phyloP scores from a whole-genome alignment of 1,139 yeast genomes.

The Geotrichum siamense region DNA sequence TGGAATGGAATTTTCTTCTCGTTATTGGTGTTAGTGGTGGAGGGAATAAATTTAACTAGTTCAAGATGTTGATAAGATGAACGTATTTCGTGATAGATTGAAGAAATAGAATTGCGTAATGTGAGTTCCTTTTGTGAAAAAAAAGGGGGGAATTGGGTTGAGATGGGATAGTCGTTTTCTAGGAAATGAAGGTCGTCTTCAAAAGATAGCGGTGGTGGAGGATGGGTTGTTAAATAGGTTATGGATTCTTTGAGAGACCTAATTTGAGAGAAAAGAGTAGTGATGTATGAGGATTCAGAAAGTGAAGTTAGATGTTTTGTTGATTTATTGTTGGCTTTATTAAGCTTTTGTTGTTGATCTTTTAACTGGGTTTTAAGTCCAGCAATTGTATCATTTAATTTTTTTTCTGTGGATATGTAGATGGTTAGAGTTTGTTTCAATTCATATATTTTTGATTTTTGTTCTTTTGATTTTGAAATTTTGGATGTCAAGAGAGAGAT shows the following conservation, averaged over 20 bases:
- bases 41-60: neutral
- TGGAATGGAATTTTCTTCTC: neutral
- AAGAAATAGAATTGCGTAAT: neutral
- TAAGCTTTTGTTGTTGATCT: constrained; percentile 32
- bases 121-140: neutral
- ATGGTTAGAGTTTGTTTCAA: constrained; percentile 28
- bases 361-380: constrained; percentile 26
- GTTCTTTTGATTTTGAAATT: constrained; percentile 36
- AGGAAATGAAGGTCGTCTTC: too few species aligned
- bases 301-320: neutral
- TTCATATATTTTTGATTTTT: constrained; percentile 32
- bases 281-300: neutral
- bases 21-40: too few species aligned
- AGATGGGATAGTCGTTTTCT: too few species aligned
- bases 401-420: constrained; percentile 28
- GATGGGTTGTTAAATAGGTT: neutral
- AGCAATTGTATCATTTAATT: constrained; percentile 22
- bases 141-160: neutral
- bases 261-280: neutral
- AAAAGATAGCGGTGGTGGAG: neutral
- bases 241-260: neutral
- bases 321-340: constrained; percentile 18
- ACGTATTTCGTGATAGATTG: neutral
- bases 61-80: neutral
- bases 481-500: constrained; percentile 41